Conservation (phyloP, 257 asterid species). For the Solanum dulcamara region DNA sequence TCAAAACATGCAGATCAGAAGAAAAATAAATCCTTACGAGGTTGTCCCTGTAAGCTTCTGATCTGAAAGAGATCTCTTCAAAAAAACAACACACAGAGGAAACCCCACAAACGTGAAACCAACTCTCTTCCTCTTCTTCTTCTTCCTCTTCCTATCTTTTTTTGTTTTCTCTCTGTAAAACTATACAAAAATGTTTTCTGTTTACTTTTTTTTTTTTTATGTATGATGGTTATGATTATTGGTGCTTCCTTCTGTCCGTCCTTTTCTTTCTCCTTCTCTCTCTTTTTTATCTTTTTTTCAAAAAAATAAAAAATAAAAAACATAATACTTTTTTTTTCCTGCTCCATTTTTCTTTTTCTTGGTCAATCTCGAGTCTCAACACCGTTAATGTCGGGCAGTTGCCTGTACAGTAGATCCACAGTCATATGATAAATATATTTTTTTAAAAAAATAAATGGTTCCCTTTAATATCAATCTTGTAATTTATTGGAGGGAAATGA, state of each 20-base stretch:
- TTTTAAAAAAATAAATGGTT: no score
- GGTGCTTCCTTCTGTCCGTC: neutral
- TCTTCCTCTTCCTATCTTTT: neutral
- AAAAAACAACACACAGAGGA: constrained; percentile 1
- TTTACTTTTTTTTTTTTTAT: neutral
- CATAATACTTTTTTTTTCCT: neutral
- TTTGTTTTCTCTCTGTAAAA: neutral
- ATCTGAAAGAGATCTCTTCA: constrained; percentile 6
- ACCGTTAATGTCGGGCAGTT: constrained; percentile 9
- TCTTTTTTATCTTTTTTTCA: neutral
- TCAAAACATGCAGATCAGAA: neutral
- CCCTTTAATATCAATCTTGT: neutral
- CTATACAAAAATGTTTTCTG: neutral
- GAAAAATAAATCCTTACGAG: neutral
- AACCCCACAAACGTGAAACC: constrained; percentile 7
- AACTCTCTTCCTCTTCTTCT: neutral
- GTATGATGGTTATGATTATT: neutral
- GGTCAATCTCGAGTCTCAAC: constrained; percentile 4
- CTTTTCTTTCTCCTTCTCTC: neutral
- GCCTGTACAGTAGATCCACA: neutral
- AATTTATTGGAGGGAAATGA: neutral
- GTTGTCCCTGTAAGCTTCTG: neutral
- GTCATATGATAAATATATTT: neutral
- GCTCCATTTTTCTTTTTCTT: neutral
- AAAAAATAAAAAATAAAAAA: neutral